Evolutionary conservation across 305 asterid genomes (phyloP), one percentile per base, ranked within the genome.

Genomic region (Fraxinus xanthoxyloides): DNA sequence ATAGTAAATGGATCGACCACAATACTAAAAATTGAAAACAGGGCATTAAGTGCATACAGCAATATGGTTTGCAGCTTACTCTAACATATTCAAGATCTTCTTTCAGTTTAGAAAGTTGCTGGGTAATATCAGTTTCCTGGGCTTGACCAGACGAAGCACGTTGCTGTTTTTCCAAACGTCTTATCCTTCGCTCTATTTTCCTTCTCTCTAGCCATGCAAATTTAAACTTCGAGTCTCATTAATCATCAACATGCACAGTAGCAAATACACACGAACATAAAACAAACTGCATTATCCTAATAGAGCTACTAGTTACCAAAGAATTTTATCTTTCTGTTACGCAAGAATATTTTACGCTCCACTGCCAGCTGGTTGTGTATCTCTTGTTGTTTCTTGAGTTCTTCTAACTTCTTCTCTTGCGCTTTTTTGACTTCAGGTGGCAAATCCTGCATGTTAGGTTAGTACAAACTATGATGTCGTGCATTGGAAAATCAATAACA

Each of bases 1-100:
- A 7, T 10, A 5, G 28, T 21, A 19, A 74, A 36, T 51, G 21
- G 13, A 21, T 38, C 19, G 19, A n/a, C 72, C 36, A 36, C 1
- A 35, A 67, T 17, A 56, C 76, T 5, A 75, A 12, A 13, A 28
- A 46, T 10, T 5, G 30, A 48, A 7, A 35, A 72, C 24, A 56
- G 17, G 81, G n/a, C 3, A 63, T 26, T 21, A 48, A 72, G 2
- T 4, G 30, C n/a, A 28, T 5, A 54, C n/a, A 26, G 73, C 24
- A 65, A 76, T 48, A 15, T 56, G 77, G 36, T 73, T 46, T 51
- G 46, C 75, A 78, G 51, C 88, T 83, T 88, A 94, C 99, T 91
- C 90, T 88, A 54, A 95, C 98, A 88, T 95, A 95, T 84, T 94
- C 98, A 85, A 94, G 99, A 88, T 94, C 98, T 87, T 94, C 98